Evolutionary conservation across 176 grass and related monocot species (phyloP), one percentile per base, ranked within the genome.

Genomic region (Hordeum marinum): DNA sequence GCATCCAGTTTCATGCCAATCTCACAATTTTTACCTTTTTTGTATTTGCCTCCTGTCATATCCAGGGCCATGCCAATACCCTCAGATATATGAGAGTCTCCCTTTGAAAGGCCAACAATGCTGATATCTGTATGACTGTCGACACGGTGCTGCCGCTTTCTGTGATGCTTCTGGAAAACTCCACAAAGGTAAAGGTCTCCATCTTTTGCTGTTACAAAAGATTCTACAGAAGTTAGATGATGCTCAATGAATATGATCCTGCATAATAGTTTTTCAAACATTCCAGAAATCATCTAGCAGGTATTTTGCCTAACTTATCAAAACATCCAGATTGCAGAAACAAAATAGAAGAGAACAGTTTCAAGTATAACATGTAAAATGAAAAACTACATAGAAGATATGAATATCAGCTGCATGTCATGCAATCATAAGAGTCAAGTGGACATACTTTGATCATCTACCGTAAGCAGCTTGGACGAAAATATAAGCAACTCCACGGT

Each of bases 151-250:
- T 62, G 25, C 29, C 78, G 79, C 57, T 89, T 77, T 81, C 85
- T 86, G 63, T 54, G 39, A 37, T 6, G 31, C 59, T 75, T 91
- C 60, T 68, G 78, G 65, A 98, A 94, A 78, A 91, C 27, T 88
- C 95, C 95, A 91, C 92, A 98, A 31, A 98, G 82, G 77, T 85
- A 98, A n/a, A 70, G 68, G 36, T 94, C 26, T 23, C 63, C 92
- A 35, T 84, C 70, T 82, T 89, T 85, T 15, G 34, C 95, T 98
- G 87, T 90, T 84, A 78, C 23, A 29, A 75, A 31, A 72, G 24
- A 45, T 57, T 35, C 4, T 74, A 80, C 36, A 71, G 15, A 60
- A 81, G 54, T 83, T 26, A 82, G 58, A 89, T 81, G 58, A 77
- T 27, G 82, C 54, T 41, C 25, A 41, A 74, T 31, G 80, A 61